phyloP scores from a whole-genome alignment of 148 eudicot species.

The Silene conica region DNA sequence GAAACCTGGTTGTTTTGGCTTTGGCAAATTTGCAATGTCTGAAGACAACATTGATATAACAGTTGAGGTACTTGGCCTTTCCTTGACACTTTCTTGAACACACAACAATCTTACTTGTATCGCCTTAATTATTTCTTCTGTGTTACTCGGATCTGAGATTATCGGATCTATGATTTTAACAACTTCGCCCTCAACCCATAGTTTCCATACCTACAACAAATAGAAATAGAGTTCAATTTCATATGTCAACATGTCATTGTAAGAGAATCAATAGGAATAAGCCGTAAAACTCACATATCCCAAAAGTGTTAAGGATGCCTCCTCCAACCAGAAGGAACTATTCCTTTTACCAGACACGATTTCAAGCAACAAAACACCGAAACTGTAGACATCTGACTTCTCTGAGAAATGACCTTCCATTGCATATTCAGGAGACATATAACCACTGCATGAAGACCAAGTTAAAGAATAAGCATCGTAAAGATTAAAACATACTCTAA shows the following conservation, averaged over 20 bases:
- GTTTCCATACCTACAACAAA: constrained; percentile 10
- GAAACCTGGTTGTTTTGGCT: constrained; percentile 1
- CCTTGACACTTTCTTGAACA: constrained; percentile 11
- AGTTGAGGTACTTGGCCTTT: not conserved
- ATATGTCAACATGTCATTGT: too few species aligned
- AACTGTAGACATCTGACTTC: not conserved
- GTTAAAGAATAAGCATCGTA: too few species aligned
- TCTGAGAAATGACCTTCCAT: not conserved
- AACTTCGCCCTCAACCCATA: constrained; percentile 8
- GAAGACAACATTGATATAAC: constrained; percentile 1
- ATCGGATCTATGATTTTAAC: constrained; percentile 6
- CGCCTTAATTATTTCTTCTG: not conserved
- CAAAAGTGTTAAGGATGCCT: not conserved
- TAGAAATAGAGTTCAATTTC: too few species aligned
- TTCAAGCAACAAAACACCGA: not conserved
- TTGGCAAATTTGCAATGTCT: not conserved
- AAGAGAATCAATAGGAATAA: too few species aligned
- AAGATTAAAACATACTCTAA: too few species aligned
- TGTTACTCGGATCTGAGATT: not conserved
- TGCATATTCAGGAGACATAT: not conserved
- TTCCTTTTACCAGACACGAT: not conserved
- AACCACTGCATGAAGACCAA: not conserved
- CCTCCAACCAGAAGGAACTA: not conserved
- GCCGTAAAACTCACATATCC: not conserved
- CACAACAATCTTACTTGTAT: constrained; percentile 8